Evolutionary conservation across 345 rosid species (phyloP).

Genomic region (Citrus maxima): DNA sequence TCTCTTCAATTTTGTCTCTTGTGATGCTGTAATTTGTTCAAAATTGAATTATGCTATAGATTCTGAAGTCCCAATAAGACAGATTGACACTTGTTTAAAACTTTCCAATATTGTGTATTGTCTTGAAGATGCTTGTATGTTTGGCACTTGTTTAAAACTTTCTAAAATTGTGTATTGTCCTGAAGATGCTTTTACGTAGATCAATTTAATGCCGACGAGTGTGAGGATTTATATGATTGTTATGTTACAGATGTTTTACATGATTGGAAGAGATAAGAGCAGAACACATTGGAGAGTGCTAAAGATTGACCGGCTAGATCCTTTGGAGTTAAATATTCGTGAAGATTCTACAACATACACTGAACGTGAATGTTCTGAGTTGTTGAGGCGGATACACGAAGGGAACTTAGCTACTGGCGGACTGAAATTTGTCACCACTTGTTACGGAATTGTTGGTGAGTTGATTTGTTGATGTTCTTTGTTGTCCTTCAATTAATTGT

Average conservation of each 20-base stretch:
- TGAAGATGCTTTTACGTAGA: not conserved
- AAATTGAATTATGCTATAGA: not conserved
- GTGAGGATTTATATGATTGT: not conserved
- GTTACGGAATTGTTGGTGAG: conserved; percentile 95
- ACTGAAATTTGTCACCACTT: conserved; percentile 71
- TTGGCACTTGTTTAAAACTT: too few species aligned
- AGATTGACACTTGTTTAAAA: too few species aligned
- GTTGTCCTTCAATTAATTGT: not conserved
- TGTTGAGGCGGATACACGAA: conserved; percentile 83
- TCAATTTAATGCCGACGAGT: not conserved
- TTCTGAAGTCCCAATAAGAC: not conserved
- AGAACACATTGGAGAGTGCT: conserved; percentile 75
- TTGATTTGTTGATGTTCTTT: conserved; percentile 5
- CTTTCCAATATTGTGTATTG: too few species aligned
- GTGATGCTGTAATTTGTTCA: conserved; percentile 2
- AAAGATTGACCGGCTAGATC: conserved; percentile 71
- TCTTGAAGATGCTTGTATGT: too few species aligned
- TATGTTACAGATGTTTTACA: conserved; percentile 62
- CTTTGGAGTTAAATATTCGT: conserved; percentile 63
- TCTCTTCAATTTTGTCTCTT: conserved; percentile 8
- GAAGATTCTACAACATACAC: conserved; percentile 83
- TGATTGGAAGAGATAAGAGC: conserved; percentile 72
- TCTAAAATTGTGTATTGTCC: not conserved
- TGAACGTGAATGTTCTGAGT: conserved; percentile 64
- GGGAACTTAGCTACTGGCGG: conserved; percentile 95